These are phyloP conservation scores for Cyamopsis tetragonoloba DNA, from an alignment of 306 rosid species.

Conservation along the genomic window DNA sequence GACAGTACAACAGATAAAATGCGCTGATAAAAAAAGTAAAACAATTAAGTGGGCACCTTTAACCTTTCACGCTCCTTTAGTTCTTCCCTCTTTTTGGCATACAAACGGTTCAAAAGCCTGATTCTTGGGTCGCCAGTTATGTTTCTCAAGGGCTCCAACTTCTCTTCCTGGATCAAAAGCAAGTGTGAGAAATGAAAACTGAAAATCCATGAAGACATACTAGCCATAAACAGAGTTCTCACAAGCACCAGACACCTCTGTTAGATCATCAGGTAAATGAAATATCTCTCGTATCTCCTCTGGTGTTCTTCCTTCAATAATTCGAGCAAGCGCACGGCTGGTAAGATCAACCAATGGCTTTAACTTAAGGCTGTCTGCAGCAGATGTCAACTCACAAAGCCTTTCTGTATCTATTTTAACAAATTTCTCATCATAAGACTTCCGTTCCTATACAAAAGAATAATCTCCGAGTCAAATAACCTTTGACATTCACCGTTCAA, in stretches of 20 bases:
- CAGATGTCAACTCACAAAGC: conserved; percentile 96
- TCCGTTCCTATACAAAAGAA: conserved; percentile 66
- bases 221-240: conserved; percentile 38
- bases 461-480: conserved; percentile 27
- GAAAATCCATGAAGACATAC: conserved; percentile 30
- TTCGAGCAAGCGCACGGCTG: conserved; percentile 97
- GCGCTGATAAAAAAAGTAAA: conserved; percentile 26
- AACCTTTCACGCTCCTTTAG: conserved; percentile 79
- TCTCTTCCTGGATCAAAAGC: conserved; percentile 74
- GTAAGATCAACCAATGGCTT: conserved; percentile 97
- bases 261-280: conserved; percentile 98
- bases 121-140: conserved; percentile 93
- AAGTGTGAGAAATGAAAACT: conserved; percentile 38
- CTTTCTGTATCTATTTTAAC: conserved; percentile 88
- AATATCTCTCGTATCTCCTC: conserved; percentile 99
- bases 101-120: conserved; percentile 88
- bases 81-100: conserved; percentile 97
- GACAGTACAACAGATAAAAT: background rate
- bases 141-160: conserved; percentile 88
- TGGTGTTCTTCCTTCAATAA: conserved; percentile 94
- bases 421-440: conserved; percentile 79
- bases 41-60: conserved; percentile 64
- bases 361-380: conserved; percentile 93
- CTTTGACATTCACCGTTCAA: conserved; percentile 9
- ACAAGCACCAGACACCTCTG: conserved; percentile 81